A percentile compares a stretch with the other conserved stretches of the same genome.
These are phyloP conservation scores for Monosporascus sp. DNA, from an alignment of 2,329 filamentous ascomycete species.

Conservation along the genomic window DNA sequence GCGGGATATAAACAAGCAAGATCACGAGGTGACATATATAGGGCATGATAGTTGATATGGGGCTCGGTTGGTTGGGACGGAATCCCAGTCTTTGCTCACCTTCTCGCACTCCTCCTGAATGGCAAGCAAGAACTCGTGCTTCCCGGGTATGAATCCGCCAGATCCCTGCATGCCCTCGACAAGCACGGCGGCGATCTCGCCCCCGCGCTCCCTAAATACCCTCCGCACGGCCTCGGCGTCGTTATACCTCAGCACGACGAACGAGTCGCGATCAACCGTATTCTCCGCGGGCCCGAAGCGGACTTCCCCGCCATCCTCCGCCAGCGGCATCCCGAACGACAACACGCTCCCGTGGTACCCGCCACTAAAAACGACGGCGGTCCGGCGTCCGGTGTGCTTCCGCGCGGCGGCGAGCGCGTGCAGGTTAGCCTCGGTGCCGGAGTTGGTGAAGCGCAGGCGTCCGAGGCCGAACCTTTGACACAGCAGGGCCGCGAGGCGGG, in stretches of 20 bases:
- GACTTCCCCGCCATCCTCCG: slow-evolving; percentile 21
- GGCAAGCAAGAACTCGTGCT: slow-evolving; percentile 44
- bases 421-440: slow-evolving; percentile 61
- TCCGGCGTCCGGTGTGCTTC: slow-evolving; percentile 37
- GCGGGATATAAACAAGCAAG: too few relatives aligned
- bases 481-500: slow-evolving; percentile 47
- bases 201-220: slow-evolving; percentile 33
- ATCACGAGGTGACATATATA: too few relatives aligned
- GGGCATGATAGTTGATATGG: too few relatives aligned
- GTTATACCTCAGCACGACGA: slow-evolving; percentile 59
- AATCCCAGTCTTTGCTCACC: slow-evolving; percentile 3
- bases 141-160: slow-evolving; percentile 52
- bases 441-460: slow-evolving; percentile 58
- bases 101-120: slow-evolving; percentile 43
- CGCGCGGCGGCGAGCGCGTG: slow-evolving; percentile 53
- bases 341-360: slow-evolving; percentile 54
- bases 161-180: slow-evolving; percentile 64
- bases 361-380: slow-evolving; percentile 45
- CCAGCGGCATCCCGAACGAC: slow-evolving; percentile 30
- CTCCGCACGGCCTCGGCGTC: slow-evolving; percentile 42
- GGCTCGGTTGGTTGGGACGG: too few relatives aligned
- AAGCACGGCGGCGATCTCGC: slow-evolving; percentile 56
- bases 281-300: slow-evolving; percentile 30
- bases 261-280: slow-evolving; percentile 49
- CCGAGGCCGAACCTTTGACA: slow-evolving; percentile 51